phyloP scores from a whole-genome alignment of 176 grass and related monocot genomes.

The Bolboschoenus planiculmis region DNA sequence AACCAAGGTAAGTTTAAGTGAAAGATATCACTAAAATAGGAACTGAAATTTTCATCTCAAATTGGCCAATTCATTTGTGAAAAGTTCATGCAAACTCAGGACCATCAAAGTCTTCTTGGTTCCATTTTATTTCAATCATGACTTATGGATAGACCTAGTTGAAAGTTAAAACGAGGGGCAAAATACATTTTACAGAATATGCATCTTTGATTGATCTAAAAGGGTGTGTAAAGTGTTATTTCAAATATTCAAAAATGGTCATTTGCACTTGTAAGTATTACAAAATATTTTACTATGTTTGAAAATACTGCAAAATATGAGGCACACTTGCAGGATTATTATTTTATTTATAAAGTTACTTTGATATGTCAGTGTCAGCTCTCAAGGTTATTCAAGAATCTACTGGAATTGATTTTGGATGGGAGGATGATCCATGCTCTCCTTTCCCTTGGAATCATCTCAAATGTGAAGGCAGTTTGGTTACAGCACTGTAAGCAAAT shows the following conservation, averaged over 20 bases:
- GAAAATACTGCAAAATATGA: not conserved
- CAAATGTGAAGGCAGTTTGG: slow-evolving; percentile 26
- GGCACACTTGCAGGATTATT: not conserved
- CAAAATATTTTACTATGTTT: not conserved
- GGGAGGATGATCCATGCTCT: slow-evolving; percentile 38
- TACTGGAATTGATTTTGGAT: slow-evolving; percentile 31
- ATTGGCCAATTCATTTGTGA: not conserved
- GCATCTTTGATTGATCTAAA: not conserved
- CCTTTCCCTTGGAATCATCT: slow-evolving; percentile 31
- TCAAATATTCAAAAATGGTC: not conserved
- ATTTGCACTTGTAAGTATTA: not conserved
- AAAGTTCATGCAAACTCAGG: not conserved
- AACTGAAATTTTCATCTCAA: not conserved
- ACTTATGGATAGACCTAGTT: not conserved
- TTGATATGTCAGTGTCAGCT: slow-evolving; percentile 26
- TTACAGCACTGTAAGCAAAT: slow-evolving; percentile 31
- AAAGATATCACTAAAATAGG: not conserved
- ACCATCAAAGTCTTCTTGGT: not conserved
- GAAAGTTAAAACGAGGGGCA: not conserved
- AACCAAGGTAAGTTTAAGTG: not conserved
- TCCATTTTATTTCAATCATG: not conserved
- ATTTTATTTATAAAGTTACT: not conserved
- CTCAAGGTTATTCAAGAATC: slow-evolving; percentile 35
- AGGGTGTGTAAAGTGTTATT: not conserved
- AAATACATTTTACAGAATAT: not conserved